These are phyloP conservation scores for Tetrahymena thermophila DNA, from an alignment of 73 alveolate species.

Conservation along the genomic window DNA sequence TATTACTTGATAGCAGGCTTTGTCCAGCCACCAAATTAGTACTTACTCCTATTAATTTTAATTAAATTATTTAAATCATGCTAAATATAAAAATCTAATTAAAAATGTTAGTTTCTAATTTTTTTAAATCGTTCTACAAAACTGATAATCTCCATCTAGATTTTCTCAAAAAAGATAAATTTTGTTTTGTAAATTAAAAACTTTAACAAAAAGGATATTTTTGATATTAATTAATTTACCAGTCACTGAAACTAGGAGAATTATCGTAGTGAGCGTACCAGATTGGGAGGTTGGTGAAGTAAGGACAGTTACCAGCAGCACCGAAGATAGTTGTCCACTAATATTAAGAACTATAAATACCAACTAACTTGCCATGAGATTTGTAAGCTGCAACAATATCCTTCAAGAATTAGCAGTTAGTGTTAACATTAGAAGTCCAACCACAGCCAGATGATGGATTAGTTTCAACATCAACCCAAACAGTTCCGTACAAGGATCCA, in stretches of 20 bases:
- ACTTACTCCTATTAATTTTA: background rate
- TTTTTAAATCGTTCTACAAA: too few relatives aligned
- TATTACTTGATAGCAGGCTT: slow-evolving; percentile 63
- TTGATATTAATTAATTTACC: background rate
- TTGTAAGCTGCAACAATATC: slow-evolving; percentile 40
- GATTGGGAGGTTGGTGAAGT: slow-evolving; percentile 43
- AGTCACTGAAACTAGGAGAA: slow-evolving; percentile 57
- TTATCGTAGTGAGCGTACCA: slow-evolving; percentile 87
- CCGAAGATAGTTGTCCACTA: slow-evolving; percentile 69
- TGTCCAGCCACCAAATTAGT: slow-evolving; percentile 69
- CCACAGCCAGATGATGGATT: slow-evolving; percentile 65
- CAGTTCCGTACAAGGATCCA: slow-evolving; percentile 53
- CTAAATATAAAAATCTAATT: too few relatives aligned
- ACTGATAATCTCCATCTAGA: too few relatives aligned
- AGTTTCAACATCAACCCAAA: slow-evolving; percentile 73
- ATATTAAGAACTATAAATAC: slow-evolving; percentile 56
- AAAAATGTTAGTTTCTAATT: too few relatives aligned
- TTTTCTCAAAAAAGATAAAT: too few relatives aligned
- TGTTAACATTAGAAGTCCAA: slow-evolving; percentile 36
- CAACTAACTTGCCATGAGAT: slow-evolving; percentile 49
- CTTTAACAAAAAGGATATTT: background rate
- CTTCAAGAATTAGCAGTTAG: slow-evolving; percentile 49
- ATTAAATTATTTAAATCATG: too few relatives aligned
- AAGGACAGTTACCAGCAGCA: slow-evolving; percentile 38
- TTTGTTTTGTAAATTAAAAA: too few relatives aligned